These are phyloP conservation scores for Deuterostichococcus epilithicus DNA, from an alignment of 139 green algal genomes.

Conservation along the genomic window DNA sequence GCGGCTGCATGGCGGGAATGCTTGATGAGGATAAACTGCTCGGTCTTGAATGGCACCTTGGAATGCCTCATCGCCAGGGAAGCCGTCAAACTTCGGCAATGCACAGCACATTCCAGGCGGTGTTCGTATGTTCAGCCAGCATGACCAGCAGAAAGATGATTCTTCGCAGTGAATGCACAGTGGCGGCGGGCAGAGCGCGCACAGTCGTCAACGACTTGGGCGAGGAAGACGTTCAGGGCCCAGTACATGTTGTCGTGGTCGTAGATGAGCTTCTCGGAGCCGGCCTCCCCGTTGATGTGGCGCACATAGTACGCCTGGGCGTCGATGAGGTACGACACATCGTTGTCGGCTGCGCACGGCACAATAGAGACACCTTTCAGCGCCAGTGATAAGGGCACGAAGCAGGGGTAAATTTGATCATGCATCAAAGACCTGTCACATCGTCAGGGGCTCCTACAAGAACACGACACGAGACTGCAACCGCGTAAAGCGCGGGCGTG, in stretches of 20 bases:
- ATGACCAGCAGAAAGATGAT: too few relatives aligned
- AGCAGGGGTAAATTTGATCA: not conserved
- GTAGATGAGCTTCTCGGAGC: slow-evolving; percentile 26
- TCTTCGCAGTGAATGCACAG: too few relatives aligned
- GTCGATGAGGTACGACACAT: slow-evolving; percentile 46
- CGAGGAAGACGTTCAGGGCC: slow-evolving; percentile 49
- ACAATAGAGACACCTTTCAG: not conserved
- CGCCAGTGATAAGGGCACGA: not conserved
- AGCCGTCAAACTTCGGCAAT: too few relatives aligned
- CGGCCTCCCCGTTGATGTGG: slow-evolving; percentile 34
- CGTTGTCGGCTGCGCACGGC: slow-evolving; percentile 10
- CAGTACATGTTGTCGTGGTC: slow-evolving; percentile 61
- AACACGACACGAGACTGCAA: not conserved
- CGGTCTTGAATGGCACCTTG: too few relatives aligned
- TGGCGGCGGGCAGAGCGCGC: slow-evolving; percentile 5
- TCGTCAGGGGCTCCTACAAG: not conserved
- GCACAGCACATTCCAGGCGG: too few relatives aligned
- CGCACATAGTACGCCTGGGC: slow-evolving; percentile 33
- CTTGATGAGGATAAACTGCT: too few relatives aligned
- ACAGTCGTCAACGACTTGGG: slow-evolving; percentile 33
- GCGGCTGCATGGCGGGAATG: too few relatives aligned
- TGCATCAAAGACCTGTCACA: not conserved
- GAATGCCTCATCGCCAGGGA: too few relatives aligned
- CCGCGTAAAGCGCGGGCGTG: not conserved
- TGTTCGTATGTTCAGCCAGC: too few relatives aligned